phyloP scores from a whole-genome alignment of 2,329 filamentous ascomycete species.

The Cladosporium austrohemisphaericum region DNA sequence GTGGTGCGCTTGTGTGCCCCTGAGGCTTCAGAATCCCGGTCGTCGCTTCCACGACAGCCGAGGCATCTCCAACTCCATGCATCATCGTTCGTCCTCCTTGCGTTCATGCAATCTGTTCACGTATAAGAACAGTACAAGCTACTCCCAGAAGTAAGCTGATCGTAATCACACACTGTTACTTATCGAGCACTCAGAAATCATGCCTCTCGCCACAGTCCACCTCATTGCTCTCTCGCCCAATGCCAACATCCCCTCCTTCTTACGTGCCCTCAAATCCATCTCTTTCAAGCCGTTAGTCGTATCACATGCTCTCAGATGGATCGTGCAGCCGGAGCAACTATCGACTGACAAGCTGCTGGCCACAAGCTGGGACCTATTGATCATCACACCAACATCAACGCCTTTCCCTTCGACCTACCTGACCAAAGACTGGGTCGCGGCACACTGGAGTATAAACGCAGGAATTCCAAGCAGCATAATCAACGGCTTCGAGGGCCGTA shows the following conservation, averaged over 20 bases:
- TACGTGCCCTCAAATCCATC: constrained; percentile 35
- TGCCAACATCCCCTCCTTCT: constrained; percentile 37
- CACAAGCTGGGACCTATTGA: constrained; percentile 47
- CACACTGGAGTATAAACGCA: constrained; percentile 33
- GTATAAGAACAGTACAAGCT: background rate
- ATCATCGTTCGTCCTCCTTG: background rate
- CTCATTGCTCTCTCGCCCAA: constrained; percentile 41
- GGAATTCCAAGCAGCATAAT: constrained; percentile 44
- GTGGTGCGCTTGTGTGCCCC: too few species aligned
- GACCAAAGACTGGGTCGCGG: constrained; percentile 24
- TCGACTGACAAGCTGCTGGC: constrained; percentile 42
- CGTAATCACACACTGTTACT: background rate
- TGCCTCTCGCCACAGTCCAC: constrained; percentile 49
- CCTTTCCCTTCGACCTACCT: constrained; percentile 25
- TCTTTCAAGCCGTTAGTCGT: constrained; percentile 41
- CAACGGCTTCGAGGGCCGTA: constrained; percentile 37
- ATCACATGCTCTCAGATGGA: constrained; percentile 47
- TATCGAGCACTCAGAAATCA: constrained; percentile 22
- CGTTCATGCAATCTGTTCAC: background rate
- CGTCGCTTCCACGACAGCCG: background rate
- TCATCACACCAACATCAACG: constrained; percentile 38
- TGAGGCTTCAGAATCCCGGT: too few species aligned
- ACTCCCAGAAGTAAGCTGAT: background rate
- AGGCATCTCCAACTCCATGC: constrained; percentile 5
- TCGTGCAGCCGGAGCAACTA: constrained; percentile 44